phyloP scores from a whole-genome alignment of 805 yeast genomes.

The Komagataella ulmi region DNA sequence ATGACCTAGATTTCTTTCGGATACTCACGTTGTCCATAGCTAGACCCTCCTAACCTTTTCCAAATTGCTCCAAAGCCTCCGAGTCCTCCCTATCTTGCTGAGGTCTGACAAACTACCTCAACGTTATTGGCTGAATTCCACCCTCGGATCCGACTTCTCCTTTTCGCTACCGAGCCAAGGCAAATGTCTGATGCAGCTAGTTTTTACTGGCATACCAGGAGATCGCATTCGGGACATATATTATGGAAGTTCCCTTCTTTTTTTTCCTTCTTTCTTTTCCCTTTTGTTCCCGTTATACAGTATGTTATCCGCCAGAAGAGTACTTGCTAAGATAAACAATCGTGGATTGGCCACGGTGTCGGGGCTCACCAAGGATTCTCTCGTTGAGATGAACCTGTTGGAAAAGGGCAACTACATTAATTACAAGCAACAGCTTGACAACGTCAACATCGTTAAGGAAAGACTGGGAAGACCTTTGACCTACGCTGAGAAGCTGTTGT shows the following conservation, averaged over 20 bases:
- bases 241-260: neutral
- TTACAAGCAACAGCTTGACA: conserved; percentile 84
- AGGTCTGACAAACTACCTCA: neutral
- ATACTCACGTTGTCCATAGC: too few relatives aligned
- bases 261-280: neutral
- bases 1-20: neutral
- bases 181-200: neutral
- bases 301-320: conserved; percentile 5
- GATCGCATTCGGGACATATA: neutral
- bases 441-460: conserved; percentile 65
- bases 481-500: conserved; percentile 86
- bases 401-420: conserved; percentile 79
- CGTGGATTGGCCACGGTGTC: conserved; percentile 43
- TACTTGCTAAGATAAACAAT: conserved; percentile 2
- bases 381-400: conserved; percentile 40
- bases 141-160: neutral
- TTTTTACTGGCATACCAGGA: neutral
- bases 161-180: neutral
- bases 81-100: neutral
- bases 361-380: conserved; percentile 36
- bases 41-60: neutral
- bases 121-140: neutral
- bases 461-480: conserved; percentile 75
- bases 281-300: neutral
- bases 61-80: neutral